Conservation (phyloP, 208 protist genomes). For the Porcisia hertigi region DNA sequence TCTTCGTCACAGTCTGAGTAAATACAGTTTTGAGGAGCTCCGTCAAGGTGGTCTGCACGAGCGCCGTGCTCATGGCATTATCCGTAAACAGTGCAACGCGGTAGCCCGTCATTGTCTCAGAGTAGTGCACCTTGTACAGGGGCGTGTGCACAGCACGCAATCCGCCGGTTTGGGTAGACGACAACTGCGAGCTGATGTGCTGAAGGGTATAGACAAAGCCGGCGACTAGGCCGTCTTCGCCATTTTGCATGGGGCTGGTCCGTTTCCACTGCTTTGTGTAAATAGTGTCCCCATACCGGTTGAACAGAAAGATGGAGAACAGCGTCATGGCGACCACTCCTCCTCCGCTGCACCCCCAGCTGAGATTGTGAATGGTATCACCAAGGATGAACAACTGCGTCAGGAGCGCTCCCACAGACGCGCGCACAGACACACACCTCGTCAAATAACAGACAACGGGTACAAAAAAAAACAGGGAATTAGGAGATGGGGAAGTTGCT, state of each 20-base stretch:
- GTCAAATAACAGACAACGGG: background rate
- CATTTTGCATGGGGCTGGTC: conserved; percentile 66
- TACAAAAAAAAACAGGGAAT: background rate
- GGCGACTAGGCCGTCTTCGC: conserved; percentile 79
- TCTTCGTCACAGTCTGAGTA: conserved; percentile 54
- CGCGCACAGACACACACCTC: background rate
- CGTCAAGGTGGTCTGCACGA: conserved; percentile 46
- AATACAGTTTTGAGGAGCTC: conserved; percentile 74
- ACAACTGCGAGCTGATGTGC: conserved; percentile 84
- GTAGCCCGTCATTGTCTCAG: conserved; percentile 87
- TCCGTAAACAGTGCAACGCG: conserved; percentile 76
- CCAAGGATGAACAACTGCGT: background rate
- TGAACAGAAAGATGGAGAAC: conserved; percentile 89
- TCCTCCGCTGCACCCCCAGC: background rate
- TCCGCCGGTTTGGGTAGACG: conserved; percentile 51
- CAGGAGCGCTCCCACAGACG: background rate
- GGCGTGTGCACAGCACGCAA: conserved; percentile 76
- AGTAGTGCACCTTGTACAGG: conserved; percentile 89
- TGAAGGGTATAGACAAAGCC: conserved; percentile 90
- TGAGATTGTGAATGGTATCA: background rate
- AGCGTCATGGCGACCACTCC: conserved; percentile 49
- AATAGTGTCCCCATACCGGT: conserved; percentile 87
- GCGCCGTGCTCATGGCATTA: conserved; percentile 50
- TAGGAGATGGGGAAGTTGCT: too few relatives aligned
- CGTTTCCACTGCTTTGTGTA: conserved; percentile 86